These are phyloP conservation scores for Rhynchospora tenuis DNA, from an alignment of 176 grass and related monocot species.

Conservation along the genomic window DNA sequence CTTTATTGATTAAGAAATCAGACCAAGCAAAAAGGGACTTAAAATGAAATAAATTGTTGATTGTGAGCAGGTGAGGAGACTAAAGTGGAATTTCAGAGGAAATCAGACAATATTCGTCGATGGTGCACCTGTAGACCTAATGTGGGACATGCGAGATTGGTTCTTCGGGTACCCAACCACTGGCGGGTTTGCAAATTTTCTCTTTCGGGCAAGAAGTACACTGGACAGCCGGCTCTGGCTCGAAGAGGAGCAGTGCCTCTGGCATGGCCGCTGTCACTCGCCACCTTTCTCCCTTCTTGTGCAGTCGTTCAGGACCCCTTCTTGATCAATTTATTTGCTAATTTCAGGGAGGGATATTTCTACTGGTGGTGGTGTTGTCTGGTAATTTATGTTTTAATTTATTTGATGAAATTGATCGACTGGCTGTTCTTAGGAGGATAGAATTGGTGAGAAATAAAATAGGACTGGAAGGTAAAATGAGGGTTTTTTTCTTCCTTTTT, in stretches of 20 bases:
- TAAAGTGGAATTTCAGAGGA: constrained; percentile 69
- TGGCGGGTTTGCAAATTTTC: constrained; percentile 52
- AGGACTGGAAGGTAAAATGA: constrained; percentile 18
- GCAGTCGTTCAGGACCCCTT: constrained; percentile 48
- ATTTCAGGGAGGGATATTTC: background rate
- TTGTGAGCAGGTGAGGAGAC: constrained; percentile 33
- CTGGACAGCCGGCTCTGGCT: constrained; percentile 91
- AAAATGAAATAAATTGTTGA: background rate
- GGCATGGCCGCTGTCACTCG: constrained; percentile 2
- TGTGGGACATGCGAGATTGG: constrained; percentile 90
- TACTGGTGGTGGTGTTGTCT: background rate
- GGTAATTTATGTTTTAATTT: constrained; percentile 7
- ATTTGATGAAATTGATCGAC: constrained; percentile 18
- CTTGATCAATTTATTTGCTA: constrained; percentile 23
- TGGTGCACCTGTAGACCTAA: constrained; percentile 75
- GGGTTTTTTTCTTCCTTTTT: constrained; percentile 16
- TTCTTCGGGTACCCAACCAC: constrained; percentile 37
- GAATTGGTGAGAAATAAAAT: constrained; percentile 28
- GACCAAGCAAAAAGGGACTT: background rate
- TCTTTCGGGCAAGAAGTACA: constrained; percentile 67
- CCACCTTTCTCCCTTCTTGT: constrained; percentile 69
- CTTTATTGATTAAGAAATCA: background rate
- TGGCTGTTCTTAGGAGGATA: constrained; percentile 19
- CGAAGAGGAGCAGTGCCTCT: constrained; percentile 48
- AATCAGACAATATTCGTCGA: constrained; percentile 97